Percentiles rank a stretch among this genome's conserved stretches.
Conservation (phyloP, 2,329 filamentous ascomycete genomes). For the Harringtonia aguacate region DNA sequence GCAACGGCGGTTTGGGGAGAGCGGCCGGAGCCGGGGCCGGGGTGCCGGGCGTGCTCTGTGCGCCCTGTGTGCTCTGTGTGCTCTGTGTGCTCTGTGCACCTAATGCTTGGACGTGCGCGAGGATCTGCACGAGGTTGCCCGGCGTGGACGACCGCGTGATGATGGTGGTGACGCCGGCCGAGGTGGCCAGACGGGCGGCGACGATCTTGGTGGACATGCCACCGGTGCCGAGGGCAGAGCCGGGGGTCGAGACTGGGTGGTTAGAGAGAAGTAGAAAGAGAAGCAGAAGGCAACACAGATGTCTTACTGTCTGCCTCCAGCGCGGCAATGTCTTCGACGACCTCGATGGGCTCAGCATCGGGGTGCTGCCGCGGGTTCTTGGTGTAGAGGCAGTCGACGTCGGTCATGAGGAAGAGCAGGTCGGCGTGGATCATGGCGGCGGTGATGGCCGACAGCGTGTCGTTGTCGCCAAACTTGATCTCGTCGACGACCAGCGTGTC, state of each 20-base stretch:
- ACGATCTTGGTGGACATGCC: slow-evolving; percentile 98
- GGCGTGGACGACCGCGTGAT: slow-evolving; percentile 92
- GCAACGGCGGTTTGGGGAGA: slow-evolving; percentile 49
- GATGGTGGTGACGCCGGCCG: slow-evolving; percentile 88
- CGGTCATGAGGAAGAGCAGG: slow-evolving; percentile 96
- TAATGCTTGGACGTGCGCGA: slow-evolving; percentile 69
- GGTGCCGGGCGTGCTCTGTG: slow-evolving; percentile 5
- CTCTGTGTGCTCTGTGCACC: too few species aligned
- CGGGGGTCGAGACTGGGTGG: slow-evolving; percentile 68
- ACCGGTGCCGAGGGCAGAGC: slow-evolving; percentile 81
- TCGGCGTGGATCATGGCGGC: slow-evolving; percentile 96
- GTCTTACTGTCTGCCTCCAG: slow-evolving; percentile 71
- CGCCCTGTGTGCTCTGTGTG: not conserved
- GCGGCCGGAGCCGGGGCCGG: slow-evolving; percentile 11
- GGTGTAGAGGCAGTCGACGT: slow-evolving; percentile 95
- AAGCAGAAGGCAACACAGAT: not conserved
- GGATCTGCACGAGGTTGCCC: slow-evolving; percentile 81
- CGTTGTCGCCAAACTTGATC: slow-evolving; percentile 99
- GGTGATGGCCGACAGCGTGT: slow-evolving; percentile 92
- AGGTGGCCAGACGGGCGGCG: slow-evolving; percentile 82
- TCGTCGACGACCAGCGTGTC: slow-evolving; percentile 93
- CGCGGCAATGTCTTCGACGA: slow-evolving; percentile 78
- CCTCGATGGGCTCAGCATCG: slow-evolving; percentile 80
- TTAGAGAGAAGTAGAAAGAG: not conserved
- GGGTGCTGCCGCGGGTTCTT: slow-evolving; percentile 82